These are phyloP conservation scores for Nicotiana rustica DNA, from an alignment of 305 asterid species.

Conservation along the genomic window DNA sequence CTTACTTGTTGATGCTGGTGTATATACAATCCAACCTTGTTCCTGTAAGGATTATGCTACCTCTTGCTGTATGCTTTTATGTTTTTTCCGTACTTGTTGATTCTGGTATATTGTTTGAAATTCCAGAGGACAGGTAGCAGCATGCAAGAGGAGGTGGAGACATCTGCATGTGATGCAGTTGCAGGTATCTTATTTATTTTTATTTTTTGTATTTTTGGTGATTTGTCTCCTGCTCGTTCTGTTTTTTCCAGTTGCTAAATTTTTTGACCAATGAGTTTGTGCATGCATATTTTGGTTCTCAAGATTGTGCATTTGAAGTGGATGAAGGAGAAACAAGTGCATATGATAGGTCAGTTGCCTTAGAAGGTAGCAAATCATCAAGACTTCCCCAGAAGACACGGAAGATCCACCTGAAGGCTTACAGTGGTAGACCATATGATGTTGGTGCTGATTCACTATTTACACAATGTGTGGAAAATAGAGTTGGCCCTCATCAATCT, in stretches of 20 bases:
- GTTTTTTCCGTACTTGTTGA: conserved; percentile 10
- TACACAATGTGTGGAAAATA: conserved; percentile 61
- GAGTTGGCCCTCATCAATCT: conserved; percentile 59
- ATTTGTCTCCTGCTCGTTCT: conserved; percentile 24
- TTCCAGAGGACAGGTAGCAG: conserved; percentile 65
- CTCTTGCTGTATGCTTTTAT: conserved; percentile 9
- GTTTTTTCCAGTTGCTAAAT: conserved; percentile 39
- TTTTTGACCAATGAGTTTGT: conserved; percentile 39
- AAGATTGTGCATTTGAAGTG: conserved; percentile 60
- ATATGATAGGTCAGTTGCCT: conserved; percentile 56
- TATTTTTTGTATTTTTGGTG: conserved; percentile 29
- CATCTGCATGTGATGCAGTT: conserved; percentile 66
- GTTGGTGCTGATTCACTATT: conserved; percentile 58
- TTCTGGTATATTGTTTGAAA: conserved; percentile 12
- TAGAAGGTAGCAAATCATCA: conserved; percentile 62
- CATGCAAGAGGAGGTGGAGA: conserved; percentile 74
- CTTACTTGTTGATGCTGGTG: conserved; percentile 27
- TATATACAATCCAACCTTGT: conserved; percentile 22
- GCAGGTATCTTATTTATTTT: conserved; percentile 60
- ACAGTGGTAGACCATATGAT: conserved; percentile 64
- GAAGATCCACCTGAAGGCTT: conserved; percentile 57
- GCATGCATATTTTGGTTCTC: conserved; percentile 63
- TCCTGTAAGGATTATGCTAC: conserved; percentile 10
- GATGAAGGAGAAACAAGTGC: conserved; percentile 83
- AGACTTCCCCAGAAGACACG: conserved; percentile 71